A percentile compares a stretch with the other conserved stretches of the same genome.
These are phyloP conservation scores for Aspergillus tubingensis DNA, from an alignment of 2,329 filamentous ascomycete genomes.

Conservation along the genomic window DNA sequence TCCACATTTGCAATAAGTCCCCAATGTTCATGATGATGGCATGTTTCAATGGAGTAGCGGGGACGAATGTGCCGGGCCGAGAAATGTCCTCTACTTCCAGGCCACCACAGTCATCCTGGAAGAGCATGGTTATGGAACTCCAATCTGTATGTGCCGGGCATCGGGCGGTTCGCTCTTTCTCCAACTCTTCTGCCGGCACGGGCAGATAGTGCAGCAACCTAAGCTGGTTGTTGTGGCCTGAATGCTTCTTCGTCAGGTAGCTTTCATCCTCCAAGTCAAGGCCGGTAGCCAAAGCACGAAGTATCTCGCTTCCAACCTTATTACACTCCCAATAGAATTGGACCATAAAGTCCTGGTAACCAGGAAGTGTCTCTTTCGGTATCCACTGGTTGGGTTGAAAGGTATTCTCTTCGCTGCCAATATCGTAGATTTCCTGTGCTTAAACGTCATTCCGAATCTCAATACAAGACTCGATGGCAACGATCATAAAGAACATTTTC, in stretches of 20 bases:
- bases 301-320: slow-evolving; percentile 45
- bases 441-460: not conserved
- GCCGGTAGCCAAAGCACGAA: slow-evolving; percentile 51
- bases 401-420: slow-evolving; percentile 50
- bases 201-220: slow-evolving; percentile 62
- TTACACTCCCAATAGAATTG: slow-evolving; percentile 54
- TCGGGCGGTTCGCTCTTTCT: slow-evolving; percentile 47
- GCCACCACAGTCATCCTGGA: slow-evolving; percentile 56
- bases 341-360: slow-evolving; percentile 52
- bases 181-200: slow-evolving; percentile 48
- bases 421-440: slow-evolving; percentile 54
- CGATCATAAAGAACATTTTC: rapidly evolving
- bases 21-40: slow-evolving; percentile 54
- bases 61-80: slow-evolving; percentile 43
- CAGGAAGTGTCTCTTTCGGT: slow-evolving; percentile 47
- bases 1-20: slow-evolving; percentile 54
- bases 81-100: slow-evolving; percentile 53
- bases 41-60: slow-evolving; percentile 43
- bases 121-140: slow-evolving; percentile 56
- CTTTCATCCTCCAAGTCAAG: slow-evolving; percentile 50
- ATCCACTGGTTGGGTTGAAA: slow-evolving; percentile 55
- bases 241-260: slow-evolving; percentile 53
- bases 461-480: not conserved
- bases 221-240: slow-evolving; percentile 60
- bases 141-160: slow-evolving; percentile 59